Evolutionary conservation across 1,284 basidiomycete genomes (phyloP).

Genomic region (Pseudozyma hubeiensis): DNA sequence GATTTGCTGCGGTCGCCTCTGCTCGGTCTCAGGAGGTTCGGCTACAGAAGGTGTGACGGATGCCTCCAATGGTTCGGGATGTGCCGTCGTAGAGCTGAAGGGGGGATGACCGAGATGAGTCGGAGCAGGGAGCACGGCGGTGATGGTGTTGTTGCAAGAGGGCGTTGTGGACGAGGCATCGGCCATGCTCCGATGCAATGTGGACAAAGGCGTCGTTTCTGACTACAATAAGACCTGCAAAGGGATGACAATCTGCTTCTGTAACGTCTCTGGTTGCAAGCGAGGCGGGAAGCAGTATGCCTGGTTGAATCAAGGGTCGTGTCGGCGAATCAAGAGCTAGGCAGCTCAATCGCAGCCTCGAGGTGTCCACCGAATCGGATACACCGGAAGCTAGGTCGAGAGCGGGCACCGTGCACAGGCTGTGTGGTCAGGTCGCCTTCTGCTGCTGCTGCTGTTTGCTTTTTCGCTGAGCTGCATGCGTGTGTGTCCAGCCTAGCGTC

Average conservation of each 20-base stretch:
- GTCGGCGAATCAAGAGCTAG: neutral
- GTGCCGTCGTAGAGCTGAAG: neutral
- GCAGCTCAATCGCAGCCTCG: too few species aligned
- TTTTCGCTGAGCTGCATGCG: neutral
- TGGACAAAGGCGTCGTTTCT: too few species aligned
- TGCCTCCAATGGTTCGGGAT: neutral
- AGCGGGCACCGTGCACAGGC: neutral
- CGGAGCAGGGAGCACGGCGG: neutral
- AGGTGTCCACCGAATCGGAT: too few species aligned
- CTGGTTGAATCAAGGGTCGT: neutral
- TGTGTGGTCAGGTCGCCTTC: neutral
- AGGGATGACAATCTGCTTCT: neutral
- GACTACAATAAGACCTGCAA: too few species aligned
- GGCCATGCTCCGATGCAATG: slow-evolving; percentile 28
- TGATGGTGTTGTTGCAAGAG: slow-evolving; percentile 3
- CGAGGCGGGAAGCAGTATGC: neutral
- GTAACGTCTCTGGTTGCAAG: neutral
- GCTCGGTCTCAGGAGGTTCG: neutral
- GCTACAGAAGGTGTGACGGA: neutral
- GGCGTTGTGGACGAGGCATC: slow-evolving; percentile 7
- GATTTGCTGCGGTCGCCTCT: neutral
- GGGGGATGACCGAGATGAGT: neutral
- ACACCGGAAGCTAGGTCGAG: neutral
- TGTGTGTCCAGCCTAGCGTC: neutral
- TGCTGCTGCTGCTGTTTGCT: neutral